A percentile compares a stretch with the other conserved stretches of the same genome.
These are phyloP conservation scores for Pythium monospermum DNA, from an alignment of 352 stramenopile species.

Conservation along the genomic window DNA sequence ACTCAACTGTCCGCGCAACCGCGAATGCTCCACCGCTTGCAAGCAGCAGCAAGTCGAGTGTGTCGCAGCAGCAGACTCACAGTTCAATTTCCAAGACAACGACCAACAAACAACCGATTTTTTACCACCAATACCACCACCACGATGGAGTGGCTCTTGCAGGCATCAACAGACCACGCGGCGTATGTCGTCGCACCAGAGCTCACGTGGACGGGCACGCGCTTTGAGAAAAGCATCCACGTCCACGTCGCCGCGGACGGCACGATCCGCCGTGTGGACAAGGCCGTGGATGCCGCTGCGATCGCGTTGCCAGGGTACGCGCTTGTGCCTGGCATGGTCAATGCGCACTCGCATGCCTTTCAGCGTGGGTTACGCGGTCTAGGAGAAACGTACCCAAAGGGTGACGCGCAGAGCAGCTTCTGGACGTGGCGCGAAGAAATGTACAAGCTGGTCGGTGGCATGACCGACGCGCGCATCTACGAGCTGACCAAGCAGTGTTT, in stretches of 20 bases:
- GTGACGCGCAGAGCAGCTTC: slow-evolving; percentile 46
- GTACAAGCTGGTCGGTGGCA: slow-evolving; percentile 70
- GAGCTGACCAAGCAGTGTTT: slow-evolving; percentile 71
- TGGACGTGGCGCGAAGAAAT: slow-evolving; percentile 83
- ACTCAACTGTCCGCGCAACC: neutral
- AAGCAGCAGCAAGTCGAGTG: too few relatives aligned
- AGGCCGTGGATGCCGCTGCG: neutral
- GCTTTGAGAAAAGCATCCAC: slow-evolving; percentile 46
- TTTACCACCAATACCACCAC: neutral
- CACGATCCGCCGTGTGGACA: slow-evolving; percentile 34
- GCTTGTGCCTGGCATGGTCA: slow-evolving; percentile 68
- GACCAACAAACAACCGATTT: neutral
- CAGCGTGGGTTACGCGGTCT: slow-evolving; percentile 64
- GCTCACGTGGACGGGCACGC: slow-evolving; percentile 60
- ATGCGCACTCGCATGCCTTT: slow-evolving; percentile 79
- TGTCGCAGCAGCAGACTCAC: too few relatives aligned
- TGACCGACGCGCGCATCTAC: slow-evolving; percentile 62
- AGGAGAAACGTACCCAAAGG: slow-evolving; percentile 69
- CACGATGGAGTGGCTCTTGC: slow-evolving; percentile 16
- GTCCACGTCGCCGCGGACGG: slow-evolving; percentile 49
- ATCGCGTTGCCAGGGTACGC: slow-evolving; percentile 40
- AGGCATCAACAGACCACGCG: slow-evolving; percentile 11
- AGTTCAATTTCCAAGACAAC: neutral
- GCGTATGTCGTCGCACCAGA: slow-evolving; percentile 54
- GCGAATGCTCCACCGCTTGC: slow-evolving; percentile 6